Evolutionary conservation across 2,329 filamentous ascomycete genomes (phyloP).

Genomic region (Calonectria pseudoreteaudii): DNA sequence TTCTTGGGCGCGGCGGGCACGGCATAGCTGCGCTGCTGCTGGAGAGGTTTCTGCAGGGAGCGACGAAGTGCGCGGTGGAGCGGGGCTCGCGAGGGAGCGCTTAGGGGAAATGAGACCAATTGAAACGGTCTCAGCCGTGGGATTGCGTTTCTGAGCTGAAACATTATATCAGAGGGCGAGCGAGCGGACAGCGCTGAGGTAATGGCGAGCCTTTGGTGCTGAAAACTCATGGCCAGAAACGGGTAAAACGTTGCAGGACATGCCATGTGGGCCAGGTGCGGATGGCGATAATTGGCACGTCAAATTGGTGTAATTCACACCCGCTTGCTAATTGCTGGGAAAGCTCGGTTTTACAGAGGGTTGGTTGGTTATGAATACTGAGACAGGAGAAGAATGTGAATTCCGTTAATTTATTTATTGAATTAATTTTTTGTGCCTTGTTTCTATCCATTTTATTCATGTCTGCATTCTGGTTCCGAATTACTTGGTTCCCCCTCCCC

Average conservation of each 20-base stretch:
- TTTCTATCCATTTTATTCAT: background rate
- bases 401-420: background rate
- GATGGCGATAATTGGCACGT: background rate
- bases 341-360: background rate
- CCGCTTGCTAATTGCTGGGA: background rate
- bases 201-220: conserved; percentile 3
- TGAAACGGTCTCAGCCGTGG: conserved; percentile 35
- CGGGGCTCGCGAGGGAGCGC: background rate
- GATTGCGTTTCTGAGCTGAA: conserved; percentile 35
- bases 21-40: conserved; percentile 42
- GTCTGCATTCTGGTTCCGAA: background rate
- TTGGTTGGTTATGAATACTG: no score
- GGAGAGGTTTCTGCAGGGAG: conserved; percentile 41
- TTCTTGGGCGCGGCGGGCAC: conserved; percentile 27
- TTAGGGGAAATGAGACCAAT: conserved; percentile 12
- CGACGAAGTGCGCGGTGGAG: conserved; percentile 32
- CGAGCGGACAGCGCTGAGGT: conserved; percentile 11
- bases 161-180: conserved; percentile 30
- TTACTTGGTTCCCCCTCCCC: background rate
- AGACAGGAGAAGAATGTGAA: background rate
- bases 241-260: background rate
- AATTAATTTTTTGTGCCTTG: background rate
- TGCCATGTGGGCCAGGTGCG: background rate
- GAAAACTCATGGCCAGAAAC: conserved; percentile 16
- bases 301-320: background rate